Evolutionary conservation across 2,329 filamentous ascomycete species (phyloP).

Genomic region (Cadophora sp.): DNA sequence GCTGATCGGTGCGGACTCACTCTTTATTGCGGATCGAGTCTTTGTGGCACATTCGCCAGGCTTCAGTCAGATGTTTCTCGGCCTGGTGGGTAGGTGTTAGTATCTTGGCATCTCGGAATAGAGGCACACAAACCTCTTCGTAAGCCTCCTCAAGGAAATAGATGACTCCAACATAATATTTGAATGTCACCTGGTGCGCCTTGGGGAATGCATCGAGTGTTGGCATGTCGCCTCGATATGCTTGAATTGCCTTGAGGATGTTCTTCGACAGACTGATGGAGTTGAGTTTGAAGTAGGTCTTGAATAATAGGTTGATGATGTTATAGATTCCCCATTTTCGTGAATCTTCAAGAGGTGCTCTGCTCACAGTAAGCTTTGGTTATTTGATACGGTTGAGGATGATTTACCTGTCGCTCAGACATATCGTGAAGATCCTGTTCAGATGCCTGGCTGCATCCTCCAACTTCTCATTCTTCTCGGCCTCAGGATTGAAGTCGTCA

Average conservation of each 20-base stretch:
- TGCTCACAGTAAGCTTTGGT: constrained; percentile 46
- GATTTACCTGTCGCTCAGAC: constrained; percentile 83
- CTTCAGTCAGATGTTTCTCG: constrained; percentile 79
- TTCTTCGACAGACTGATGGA: constrained; percentile 89
- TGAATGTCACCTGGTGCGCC: constrained; percentile 92
- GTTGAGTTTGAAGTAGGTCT: constrained; percentile 97
- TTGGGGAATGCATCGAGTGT: constrained; percentile 80
- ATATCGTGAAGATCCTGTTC: constrained; percentile 90
- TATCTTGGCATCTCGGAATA: constrained; percentile 12
- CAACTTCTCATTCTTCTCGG: constrained; percentile 81
- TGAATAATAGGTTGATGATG: constrained; percentile 93
- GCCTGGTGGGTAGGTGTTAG: constrained; percentile 57
- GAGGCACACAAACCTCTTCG: constrained; percentile 62
- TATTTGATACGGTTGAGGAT: background rate
- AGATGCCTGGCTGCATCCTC: constrained; percentile 91
- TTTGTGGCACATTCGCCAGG: constrained; percentile 82
- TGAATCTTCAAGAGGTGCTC: constrained; percentile 83
- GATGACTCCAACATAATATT: constrained; percentile 95
- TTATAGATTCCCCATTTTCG: constrained; percentile 99
- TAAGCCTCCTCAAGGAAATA: constrained; percentile 96
- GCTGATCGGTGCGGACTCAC: constrained; percentile 54
- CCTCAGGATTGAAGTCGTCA: constrained; percentile 82
- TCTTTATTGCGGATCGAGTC: constrained; percentile 79
- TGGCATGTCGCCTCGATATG: constrained; percentile 82
- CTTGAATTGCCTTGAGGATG: constrained; percentile 82